Conservation (phyloP, 306 rosid species). For the Cucurbita argyrosperma region DNA sequence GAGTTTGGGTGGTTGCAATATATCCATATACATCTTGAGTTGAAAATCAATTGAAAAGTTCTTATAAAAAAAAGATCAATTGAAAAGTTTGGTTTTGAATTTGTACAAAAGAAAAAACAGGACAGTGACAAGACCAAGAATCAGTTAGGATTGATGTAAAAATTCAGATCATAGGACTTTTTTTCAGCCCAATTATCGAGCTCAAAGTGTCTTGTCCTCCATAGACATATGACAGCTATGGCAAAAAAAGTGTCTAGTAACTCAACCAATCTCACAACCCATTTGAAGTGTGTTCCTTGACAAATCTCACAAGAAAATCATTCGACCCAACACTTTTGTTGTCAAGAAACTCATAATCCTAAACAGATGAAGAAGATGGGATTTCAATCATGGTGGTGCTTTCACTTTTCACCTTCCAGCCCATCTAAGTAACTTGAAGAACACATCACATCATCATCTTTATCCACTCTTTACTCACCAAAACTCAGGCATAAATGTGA, state of each 20-base stretch:
- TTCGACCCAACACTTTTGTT: not conserved
- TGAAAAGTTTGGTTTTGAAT: not conserved
- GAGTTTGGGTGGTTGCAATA: too few relatives aligned
- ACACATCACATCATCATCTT: not conserved
- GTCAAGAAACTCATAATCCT: not conserved
- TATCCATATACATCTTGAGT: not conserved
- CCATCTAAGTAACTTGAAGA: not conserved
- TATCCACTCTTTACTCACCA: not conserved
- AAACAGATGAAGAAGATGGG: too few relatives aligned
- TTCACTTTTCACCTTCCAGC: not conserved
- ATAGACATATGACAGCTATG: not conserved
- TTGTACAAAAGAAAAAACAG: not conserved
- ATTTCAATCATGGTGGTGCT: not conserved
- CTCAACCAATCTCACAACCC: too few relatives aligned
- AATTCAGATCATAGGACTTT: not conserved
- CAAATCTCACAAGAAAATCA: not conserved
- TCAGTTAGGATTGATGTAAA: not conserved
- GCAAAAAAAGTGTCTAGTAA: too few relatives aligned
- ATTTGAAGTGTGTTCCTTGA: not conserved
- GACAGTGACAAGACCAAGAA: not conserved
- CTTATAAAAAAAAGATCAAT: not conserved
- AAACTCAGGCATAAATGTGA: not conserved
- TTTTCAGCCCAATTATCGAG: not conserved
- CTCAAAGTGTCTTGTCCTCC: not conserved
- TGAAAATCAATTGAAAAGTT: not conserved